Base-by-base conservation (phyloP, 2,329 filamentous ascomycete genomes). In the Penicillium frequentans region DNA sequence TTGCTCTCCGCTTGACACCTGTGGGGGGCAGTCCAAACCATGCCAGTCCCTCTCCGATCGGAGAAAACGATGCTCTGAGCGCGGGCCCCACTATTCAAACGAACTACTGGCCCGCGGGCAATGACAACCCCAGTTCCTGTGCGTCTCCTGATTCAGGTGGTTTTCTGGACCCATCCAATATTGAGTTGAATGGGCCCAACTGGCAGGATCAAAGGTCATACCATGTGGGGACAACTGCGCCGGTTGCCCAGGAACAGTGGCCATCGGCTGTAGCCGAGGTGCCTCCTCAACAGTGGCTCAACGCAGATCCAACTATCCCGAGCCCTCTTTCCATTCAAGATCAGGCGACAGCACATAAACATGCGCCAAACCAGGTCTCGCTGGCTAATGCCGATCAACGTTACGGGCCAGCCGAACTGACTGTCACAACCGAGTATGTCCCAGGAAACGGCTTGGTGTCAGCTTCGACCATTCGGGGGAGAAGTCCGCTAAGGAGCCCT, bases 401-500 rank as follows among this genome's bases (percentile, higher is more conserved):
- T 1, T 47, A 54, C n/a, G 52, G 49, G 14, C 50, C 54, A 16
- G 31, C 52, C 13, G 48, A 49, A 23, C 56, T 66, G 8, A 44
- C 46, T 16, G 53, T 60, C 19, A 58, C 62, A 11, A 49, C 55
- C 0, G 48, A 62, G 27, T 52, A 57, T 24, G 46, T 24, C 14
- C 21, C 46, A 16, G 37, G 23, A 11, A 35, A 47, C 27, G 56
- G 54, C 3, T 29, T 56, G 26, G 26, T 35, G 2, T 52, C 61
- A 33, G 67, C 54, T n/a, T 52, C 68, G 11, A 70, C 68, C 3
- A 63, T 66, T 19, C 68, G 65, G 51, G 67, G 71, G 16, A 64
- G 70, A 46, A 81, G 79, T 56, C 79, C 79, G 14, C 72, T 77
- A 11, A 65, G 69, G 37, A 81, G 79, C 55, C 79, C 79, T 13